Evolutionary conservation across 208 protist species (phyloP).

Genomic region (Crithidia bombi): DNA sequence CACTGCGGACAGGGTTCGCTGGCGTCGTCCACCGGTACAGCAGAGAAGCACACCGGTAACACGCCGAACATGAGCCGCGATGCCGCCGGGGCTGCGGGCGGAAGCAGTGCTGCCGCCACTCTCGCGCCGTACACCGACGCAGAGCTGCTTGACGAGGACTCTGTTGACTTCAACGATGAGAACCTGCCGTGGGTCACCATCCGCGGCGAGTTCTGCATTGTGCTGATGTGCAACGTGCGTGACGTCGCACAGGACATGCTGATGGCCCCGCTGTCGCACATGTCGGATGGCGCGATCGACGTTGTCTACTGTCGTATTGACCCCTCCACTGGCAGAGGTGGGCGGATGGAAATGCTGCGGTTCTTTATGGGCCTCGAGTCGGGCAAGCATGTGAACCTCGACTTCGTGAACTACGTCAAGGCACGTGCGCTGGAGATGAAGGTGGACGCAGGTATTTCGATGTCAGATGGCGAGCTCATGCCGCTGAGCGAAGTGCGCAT

Average conservation of each 20-base stretch:
- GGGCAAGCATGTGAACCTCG: constrained; percentile 67
- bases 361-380: constrained; percentile 69
- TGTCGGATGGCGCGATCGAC: constrained; percentile 84
- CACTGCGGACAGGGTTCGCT: constrained; percentile 11
- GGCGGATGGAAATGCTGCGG: constrained; percentile 70
- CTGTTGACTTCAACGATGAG: constrained; percentile 69
- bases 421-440: constrained; percentile 79
- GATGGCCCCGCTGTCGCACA: constrained; percentile 77
- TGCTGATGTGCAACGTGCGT: constrained; percentile 73
- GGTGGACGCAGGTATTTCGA: constrained; percentile 67
- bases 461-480: constrained; percentile 89
- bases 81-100: background rate
- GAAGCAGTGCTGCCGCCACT: constrained; percentile 15
- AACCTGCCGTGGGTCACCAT: constrained; percentile 80
- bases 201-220: constrained; percentile 59
- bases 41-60: constrained; percentile 17
- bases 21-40: constrained; percentile 14
- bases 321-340: constrained; percentile 26
- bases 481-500: constrained; percentile 68
- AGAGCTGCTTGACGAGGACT: constrained; percentile 51
- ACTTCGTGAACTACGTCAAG: constrained; percentile 83
- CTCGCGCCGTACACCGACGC: constrained; percentile 35
- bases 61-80: constrained; percentile 5
- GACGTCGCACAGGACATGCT: constrained; percentile 78
- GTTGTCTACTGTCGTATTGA: constrained; percentile 65